phyloP scores from a whole-genome alignment of 1,284 basidiomycete genomes.

The Trichosporon faecale region DNA sequence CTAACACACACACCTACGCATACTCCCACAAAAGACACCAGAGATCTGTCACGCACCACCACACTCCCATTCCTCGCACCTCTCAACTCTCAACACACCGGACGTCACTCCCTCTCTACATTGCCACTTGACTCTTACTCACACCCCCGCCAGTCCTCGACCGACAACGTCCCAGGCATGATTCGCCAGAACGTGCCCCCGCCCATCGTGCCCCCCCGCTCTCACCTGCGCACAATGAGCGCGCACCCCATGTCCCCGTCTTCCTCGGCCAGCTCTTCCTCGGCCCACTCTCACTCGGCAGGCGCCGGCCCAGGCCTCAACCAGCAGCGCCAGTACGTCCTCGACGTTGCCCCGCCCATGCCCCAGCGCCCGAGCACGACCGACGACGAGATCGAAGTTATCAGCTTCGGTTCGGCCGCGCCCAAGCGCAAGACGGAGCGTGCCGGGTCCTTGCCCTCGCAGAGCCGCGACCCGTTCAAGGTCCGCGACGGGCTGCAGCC shows the following conservation, averaged over 20 bases:
- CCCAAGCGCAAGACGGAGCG: constrained; percentile 1
- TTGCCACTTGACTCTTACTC: neutral
- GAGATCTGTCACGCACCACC: neutral
- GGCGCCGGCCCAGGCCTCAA: neutral
- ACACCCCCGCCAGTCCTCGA: neutral
- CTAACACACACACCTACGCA: neutral
- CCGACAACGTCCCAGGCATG: neutral
- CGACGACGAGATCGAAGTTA: constrained; percentile 9
- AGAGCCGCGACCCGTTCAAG: constrained; percentile 22
- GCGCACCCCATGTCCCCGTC: neutral
- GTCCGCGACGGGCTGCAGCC: constrained; percentile 22
- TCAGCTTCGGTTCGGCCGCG: neutral
- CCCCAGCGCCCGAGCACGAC: neutral
- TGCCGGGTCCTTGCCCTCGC: neutral
- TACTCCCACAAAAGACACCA: neutral
- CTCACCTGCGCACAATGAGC: constrained; percentile 17
- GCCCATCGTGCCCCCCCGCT: constrained; percentile 21
- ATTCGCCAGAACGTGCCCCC: neutral
- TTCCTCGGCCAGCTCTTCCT: neutral
- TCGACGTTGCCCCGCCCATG: constrained; percentile 19
- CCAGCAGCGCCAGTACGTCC: constrained; percentile 15
- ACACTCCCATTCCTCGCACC: neutral
- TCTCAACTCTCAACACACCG: neutral
- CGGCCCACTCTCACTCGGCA: neutral
- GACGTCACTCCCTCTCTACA: neutral